Evolutionary conservation across 2,329 filamentous ascomycete genomes (phyloP).

Genomic region (Fonsecaea monophora): DNA sequence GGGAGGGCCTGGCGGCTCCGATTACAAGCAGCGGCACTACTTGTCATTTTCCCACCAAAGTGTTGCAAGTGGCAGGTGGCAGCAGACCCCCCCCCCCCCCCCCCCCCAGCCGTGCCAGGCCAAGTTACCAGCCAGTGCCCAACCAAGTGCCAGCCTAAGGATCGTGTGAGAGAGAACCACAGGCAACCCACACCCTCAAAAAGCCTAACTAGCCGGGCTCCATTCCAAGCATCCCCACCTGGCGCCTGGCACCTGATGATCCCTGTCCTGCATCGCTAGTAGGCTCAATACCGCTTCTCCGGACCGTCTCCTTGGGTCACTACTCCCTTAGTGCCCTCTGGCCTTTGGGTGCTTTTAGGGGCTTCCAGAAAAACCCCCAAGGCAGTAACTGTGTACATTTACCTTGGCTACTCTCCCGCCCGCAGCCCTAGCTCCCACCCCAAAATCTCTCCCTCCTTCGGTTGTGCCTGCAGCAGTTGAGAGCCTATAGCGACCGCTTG

Average conservation of each 20-base stretch:
- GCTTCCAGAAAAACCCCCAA: constrained; percentile 30
- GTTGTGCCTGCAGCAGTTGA: constrained; percentile 32
- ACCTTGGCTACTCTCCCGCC: constrained; percentile 30
- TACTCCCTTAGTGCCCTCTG: not conserved
- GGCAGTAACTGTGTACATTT: constrained; percentile 2
- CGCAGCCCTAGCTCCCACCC: constrained; percentile 32
- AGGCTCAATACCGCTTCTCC: constrained; percentile 29
- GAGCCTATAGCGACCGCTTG: constrained; percentile 31
- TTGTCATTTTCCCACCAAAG: not conserved
- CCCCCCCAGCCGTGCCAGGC: no score
- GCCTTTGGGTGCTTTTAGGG: constrained; percentile 19
- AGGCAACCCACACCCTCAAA: not conserved
- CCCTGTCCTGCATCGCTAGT: constrained; percentile 28
- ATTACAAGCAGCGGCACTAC: constrained; percentile 3
- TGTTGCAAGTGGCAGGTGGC: no score
- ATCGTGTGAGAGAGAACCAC: constrained; percentile 10
- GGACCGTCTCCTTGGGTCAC: constrained; percentile 31
- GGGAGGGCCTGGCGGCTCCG: constrained; percentile 10
- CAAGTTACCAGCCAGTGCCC: no score
- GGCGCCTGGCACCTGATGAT: constrained; percentile 33
- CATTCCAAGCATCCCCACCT: constrained; percentile 22
- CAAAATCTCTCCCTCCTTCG: constrained; percentile 27
- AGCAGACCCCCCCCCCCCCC: no score
- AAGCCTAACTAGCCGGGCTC: constrained; percentile 23
- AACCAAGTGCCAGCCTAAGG: constrained; percentile 2